Base-by-base conservation (phyloP, 306 rosid species). In the Arachis stenosperma region DNA sequence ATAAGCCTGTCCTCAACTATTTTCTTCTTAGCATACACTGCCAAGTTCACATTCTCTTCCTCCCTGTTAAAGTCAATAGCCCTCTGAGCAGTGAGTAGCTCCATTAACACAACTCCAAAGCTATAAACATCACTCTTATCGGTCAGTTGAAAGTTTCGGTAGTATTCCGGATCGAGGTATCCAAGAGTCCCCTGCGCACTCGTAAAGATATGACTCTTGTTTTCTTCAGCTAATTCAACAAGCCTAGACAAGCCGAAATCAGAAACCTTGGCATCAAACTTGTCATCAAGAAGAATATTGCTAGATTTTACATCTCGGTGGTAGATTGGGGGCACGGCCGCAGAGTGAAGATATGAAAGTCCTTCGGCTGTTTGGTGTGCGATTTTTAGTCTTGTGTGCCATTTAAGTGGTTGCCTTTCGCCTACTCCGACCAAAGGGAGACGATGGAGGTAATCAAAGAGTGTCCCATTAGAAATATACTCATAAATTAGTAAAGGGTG, bases 121-220 rank as follows among this genome's bases (percentile, higher is more conserved):
- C 89, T 84, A 22, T 87, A 87, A 43, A 87, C 89, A 29, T 87
- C 91, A 14, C 88, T 87, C 86, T 88, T 85, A 77, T 88, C 89
- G 0, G 88, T 81, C 9, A 85, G 70, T 11, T 88, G 88, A 14
- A 85, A 85, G 71, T 79, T 83, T 0, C 65, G 54, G 33, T 81
- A 81, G 39, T 85, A 88, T 8, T 88, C 85, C 0, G 89, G 92
- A 9, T 88, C 92, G 0, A 88, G 79, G 37, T 88, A 88, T 6
- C 92, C 88, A 0, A 81, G 54, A 4, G 92, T 81, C 9, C 88
- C 92, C 44, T 85, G 89, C 0, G 89, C 89, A 59, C 80, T 75
- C 0, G 92, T 85, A 61, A 77, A 79, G 2, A 87, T 78, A 6
- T 85, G 86, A 9, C 78, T 75, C 46, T 78, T 69, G 9, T 69